phyloP scores from a whole-genome alignment of 2,329 filamentous ascomycete species.

The Calonectria honghensis region DNA sequence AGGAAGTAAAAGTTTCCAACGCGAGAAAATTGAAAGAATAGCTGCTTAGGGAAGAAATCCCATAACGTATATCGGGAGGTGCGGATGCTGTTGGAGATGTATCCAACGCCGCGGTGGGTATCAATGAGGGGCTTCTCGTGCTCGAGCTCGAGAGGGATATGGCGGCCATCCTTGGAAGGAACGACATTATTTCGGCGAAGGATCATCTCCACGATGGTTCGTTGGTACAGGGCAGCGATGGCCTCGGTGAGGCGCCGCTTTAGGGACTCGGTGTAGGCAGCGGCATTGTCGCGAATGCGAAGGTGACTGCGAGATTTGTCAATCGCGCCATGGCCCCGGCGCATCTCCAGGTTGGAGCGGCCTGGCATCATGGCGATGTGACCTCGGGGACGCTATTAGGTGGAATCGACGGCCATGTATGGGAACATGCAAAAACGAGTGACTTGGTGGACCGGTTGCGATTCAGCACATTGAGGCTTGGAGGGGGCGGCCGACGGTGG shows the following conservation, averaged over 20 bases:
- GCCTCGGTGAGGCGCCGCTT: conserved; percentile 49
- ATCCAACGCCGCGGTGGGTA: conserved; percentile 69
- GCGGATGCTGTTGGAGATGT: conserved; percentile 80
- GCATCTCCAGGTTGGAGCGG: conserved; percentile 40
- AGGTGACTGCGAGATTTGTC: conserved; percentile 39
- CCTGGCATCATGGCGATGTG: conserved; percentile 47
- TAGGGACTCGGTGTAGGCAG: conserved; percentile 39
- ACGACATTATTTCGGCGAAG: conserved; percentile 80
- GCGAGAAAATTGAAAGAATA: conserved; percentile 90
- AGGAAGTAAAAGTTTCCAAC: conserved; percentile 93
- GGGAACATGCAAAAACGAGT: conserved; percentile 43
- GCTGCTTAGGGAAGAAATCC: conserved; percentile 89
- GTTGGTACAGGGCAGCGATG: conserved; percentile 58
- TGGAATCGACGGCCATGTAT: conserved; percentile 30
- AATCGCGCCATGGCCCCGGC: conserved; percentile 37
- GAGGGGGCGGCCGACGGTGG: conserved; percentile 19
- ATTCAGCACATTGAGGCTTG: conserved; percentile 35
- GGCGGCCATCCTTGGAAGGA: conserved; percentile 82
- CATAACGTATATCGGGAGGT: conserved; percentile 89
- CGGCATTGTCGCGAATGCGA: conserved; percentile 42
- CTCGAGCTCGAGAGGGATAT: conserved; percentile 65
- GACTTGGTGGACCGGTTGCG: conserved; percentile 34
- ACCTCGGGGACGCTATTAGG: conserved; percentile 18
- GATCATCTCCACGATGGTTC: conserved; percentile 68
- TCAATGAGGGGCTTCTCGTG: conserved; percentile 66